phyloP scores from a whole-genome alignment of 2,329 filamentous ascomycete genomes.

The Monosporascus sp. region DNA sequence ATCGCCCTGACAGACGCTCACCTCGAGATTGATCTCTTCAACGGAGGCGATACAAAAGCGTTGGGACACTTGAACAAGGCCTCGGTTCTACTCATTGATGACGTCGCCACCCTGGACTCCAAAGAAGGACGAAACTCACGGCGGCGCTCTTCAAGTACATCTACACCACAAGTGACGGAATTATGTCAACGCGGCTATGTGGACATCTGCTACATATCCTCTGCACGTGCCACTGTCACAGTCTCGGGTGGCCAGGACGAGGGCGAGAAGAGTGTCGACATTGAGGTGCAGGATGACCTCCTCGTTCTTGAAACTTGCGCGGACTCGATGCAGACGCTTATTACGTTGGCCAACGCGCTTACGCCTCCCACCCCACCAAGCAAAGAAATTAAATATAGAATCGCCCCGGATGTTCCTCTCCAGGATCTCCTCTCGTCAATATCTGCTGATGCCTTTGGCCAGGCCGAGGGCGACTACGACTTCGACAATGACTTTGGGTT shows the following conservation, averaged over 20 bases:
- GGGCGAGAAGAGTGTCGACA: conserved; percentile 63
- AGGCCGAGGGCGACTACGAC: conserved; percentile 55
- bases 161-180: conserved; percentile 49
- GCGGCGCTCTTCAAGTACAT: conserved; percentile 31
- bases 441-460: conserved; percentile 75
- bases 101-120: conserved; percentile 46
- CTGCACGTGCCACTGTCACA: conserved; percentile 65
- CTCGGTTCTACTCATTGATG: conserved; percentile 78
- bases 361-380: conserved; percentile 79
- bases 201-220: conserved; percentile 80
- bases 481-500: conserved; percentile 60
- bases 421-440: conserved; percentile 88
- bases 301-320: conserved; percentile 92
- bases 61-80: conserved; percentile 71
- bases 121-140: conserved; percentile 35
- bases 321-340: conserved; percentile 91
- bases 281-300: conserved; percentile 80
- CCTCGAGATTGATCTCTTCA: conserved; percentile 62
- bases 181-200: conserved; percentile 71
- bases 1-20: conserved; percentile 75
- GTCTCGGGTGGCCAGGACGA: conserved; percentile 52
- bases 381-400: conserved; percentile 80
- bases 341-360: conserved; percentile 72
- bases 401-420: conserved; percentile 71
- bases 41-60: conserved; percentile 59